phyloP scores from a whole-genome alignment of 208 protist species.

The Leishmania tropica region DNA sequence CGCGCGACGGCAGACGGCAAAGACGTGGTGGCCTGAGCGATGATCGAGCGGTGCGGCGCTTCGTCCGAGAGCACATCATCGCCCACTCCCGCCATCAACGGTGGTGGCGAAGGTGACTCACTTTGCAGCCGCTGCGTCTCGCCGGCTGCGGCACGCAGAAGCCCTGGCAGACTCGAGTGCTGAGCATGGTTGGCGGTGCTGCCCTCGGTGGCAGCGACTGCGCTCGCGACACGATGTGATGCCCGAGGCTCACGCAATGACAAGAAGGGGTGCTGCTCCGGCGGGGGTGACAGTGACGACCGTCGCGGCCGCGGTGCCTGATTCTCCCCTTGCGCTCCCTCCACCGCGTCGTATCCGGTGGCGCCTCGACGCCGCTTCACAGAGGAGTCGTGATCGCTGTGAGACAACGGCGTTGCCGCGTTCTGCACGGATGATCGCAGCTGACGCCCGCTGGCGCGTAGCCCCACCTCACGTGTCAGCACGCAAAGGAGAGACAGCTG shows the following conservation, averaged over 20 bases:
- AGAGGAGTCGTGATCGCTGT: not conserved
- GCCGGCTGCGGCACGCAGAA: not conserved
- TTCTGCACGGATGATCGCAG: not conserved
- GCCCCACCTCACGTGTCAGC: constrained; percentile 41
- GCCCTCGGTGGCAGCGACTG: not conserved
- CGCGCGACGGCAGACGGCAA: not conserved
- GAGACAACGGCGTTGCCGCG: not conserved
- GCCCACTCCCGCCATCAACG: not conserved
- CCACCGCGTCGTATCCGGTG: not conserved
- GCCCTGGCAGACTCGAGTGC: not conserved
- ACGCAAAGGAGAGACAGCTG: constrained; percentile 48
- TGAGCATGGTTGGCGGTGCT: not conserved
- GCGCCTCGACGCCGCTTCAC: constrained; percentile 6
- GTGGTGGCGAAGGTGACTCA: constrained; percentile 7
- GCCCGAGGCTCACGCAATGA: not conserved
- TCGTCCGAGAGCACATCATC: not conserved
- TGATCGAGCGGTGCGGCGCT: not conserved
- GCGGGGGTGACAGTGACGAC: not conserved
- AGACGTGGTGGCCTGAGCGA: not conserved
- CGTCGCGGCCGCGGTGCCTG: not conserved
- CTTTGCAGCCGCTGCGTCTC: constrained; percentile 30
- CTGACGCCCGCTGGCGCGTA: constrained; percentile 8
- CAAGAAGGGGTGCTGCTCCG: not conserved
- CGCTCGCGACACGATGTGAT: not conserved
- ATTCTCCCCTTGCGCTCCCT: no score